Base-by-base conservation (phyloP, 371 early-diverging fungal genomes). In the Lichtheimia hyalospora region DNA sequence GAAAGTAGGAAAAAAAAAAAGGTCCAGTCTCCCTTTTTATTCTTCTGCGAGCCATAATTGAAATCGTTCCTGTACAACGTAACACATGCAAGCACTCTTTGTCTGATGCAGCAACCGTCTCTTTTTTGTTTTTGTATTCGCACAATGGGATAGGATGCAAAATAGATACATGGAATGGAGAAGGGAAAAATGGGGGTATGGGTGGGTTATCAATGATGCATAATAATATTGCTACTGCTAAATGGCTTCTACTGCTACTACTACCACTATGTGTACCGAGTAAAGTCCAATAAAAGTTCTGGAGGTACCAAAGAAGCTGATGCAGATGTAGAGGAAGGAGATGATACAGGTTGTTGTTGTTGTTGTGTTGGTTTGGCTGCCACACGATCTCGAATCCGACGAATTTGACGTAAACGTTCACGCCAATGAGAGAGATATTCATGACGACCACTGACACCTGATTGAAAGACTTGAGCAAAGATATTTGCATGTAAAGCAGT, bases 401-500 rank as follows among this genome's bases (percentile, higher is more conserved):
- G 90, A 70, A 97, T 93, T 62, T 93, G 93, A 43, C 91, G 83
- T 65, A 96, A 68, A 28, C 97, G 82, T 63, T 93, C 93, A 53
- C 85, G 79, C 87, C 92, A 92, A 61, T 93, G 93, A 40, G 93
- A 89, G 16, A 89, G 84, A 68, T 90, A 93, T 63, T 90, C 90
- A 24, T 69, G 77, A 21, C 64, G 67, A 15, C 75, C 77, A 23
- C 76, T 73, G 15, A 70, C 69, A 39, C 86, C 72, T 79, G 48
- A 83, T 75, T 43, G 69, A 53, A 87, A 94, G 13, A 95, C 89
- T 63, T 96, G 93, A 21, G 96, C 91, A 70, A 94, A 90, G 54
- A 95, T 89, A 58, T 94, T 94, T 55, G 92, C 91, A 73, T 96
- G 94, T 18, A 96, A 77, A 0, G 96, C 93, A 15, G 91, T 77